Evolutionary conservation across 495 filamentous ascomycete genomes (phyloP).

Genomic region (Penicillium turbatum): DNA sequence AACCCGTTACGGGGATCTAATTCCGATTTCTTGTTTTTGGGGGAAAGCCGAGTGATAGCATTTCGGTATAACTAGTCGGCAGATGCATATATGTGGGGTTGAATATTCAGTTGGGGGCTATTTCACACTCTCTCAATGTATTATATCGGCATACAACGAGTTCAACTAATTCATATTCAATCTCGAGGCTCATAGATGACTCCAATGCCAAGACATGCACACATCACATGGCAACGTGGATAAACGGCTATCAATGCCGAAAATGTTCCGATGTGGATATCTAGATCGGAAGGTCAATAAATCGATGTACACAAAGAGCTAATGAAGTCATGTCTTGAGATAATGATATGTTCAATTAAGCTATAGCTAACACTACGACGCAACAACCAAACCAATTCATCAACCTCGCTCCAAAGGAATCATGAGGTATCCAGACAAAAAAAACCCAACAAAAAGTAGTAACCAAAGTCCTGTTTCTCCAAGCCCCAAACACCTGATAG

Average conservation of each 20-base stretch:
- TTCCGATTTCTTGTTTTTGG: background rate
- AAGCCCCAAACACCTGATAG: conserved; percentile 25
- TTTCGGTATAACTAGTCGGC: background rate
- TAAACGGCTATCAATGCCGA: too few species aligned
- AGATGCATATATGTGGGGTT: background rate
- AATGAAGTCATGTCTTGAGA: background rate
- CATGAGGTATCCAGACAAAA: conserved; percentile 9
- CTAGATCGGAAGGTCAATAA: too few species aligned
- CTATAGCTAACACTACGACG: conserved; percentile 19
- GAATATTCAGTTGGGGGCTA: too few species aligned
- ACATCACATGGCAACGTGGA: too few species aligned
- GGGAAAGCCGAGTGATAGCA: background rate
- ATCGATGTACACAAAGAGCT: too few species aligned
- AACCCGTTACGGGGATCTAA: background rate
- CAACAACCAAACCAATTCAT: conserved; percentile 5
- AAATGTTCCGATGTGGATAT: too few species aligned
- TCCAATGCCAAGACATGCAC: too few species aligned
- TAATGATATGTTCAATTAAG: conserved; percentile 29
- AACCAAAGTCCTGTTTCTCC: conserved; percentile 19
- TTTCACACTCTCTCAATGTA: too few species aligned
- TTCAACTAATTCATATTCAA: too few species aligned
- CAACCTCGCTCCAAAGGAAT: conserved; percentile 9
- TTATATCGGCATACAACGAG: too few species aligned
- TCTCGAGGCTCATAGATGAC: too few species aligned
- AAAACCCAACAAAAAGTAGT: conserved; percentile 18